Percentiles rank a stretch among this genome's conserved stretches.
phyloP scores from a whole-genome alignment of 164 flowering plant genomes.

The Dillenia suffruticosa region DNA sequence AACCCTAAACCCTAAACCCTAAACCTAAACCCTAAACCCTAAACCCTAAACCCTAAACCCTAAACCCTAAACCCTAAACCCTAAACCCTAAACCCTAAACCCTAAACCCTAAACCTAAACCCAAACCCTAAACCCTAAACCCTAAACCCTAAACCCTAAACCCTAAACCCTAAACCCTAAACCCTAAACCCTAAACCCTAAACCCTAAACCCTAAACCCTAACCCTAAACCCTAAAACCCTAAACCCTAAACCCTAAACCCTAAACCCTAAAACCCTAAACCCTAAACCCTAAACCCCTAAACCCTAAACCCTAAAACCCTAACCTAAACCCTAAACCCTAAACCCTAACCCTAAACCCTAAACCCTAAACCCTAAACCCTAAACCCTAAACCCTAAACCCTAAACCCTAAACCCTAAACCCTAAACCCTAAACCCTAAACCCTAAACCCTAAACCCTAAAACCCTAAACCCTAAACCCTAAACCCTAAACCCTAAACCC shows the following conservation, averaged over 20 bases:
- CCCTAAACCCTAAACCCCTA: too few species aligned
- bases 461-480: slow-evolving; percentile 10
- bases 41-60: neutral
- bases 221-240: slow-evolving; percentile 13
- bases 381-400: slow-evolving; percentile 6
- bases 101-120: slow-evolving; percentile 4
- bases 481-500: slow-evolving; percentile 8
- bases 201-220: slow-evolving; percentile 10
- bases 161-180: slow-evolving; percentile 7
- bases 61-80: slow-evolving; percentile 4
- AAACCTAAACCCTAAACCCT: neutral
- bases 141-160: slow-evolving; percentile 8
- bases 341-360: slow-evolving; percentile 4
- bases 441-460: too few species aligned
- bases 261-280: too few species aligned
- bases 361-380: slow-evolving; percentile 2
- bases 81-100: slow-evolving; percentile 4
- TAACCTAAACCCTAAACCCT: slow-evolving; percentile 7
- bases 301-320: slow-evolving; percentile 8
- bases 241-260: slow-evolving; percentile 13
- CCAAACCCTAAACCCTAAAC: slow-evolving; percentile 4
- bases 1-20: slow-evolving; percentile 4
- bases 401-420: slow-evolving; percentile 7
- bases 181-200: slow-evolving; percentile 2
- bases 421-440: too few species aligned